Base-by-base conservation (phyloP, 2,329 filamentous ascomycete genomes). In the Apiospora phragmitis region DNA sequence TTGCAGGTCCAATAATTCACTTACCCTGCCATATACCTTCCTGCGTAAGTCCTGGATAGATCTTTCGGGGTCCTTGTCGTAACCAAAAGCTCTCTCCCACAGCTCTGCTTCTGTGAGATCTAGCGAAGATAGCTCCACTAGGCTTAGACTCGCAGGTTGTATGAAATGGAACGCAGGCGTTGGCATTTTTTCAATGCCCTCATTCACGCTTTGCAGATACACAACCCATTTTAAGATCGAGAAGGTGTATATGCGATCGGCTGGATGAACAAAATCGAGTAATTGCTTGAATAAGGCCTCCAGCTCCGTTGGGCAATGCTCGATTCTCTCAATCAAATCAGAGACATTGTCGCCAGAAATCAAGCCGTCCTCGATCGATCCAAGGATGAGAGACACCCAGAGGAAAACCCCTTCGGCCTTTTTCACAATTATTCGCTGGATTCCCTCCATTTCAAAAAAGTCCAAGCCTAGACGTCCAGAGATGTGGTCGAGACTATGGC, bases 401-500 rank as follows among this genome's bases (percentile, higher is more conserved):
- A 76, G 67, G 65, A 76, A 76, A 2, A 76, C 74, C 7, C 75
- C 75, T 5, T 72, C 70, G 0, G 75, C 72, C 67, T 69, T 69
- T 2, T 55, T 2, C 3, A 70, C 41, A 11, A 76, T 71, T 2
- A 16, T 35, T 8, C 4, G 43, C 32, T 18, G 49, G 6, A 55
- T 32, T 29, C 7, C 8, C 24, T 29, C 14, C 26, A 55, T 32
- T 7, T 14, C 26, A 1, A 5, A 8, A 55, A 14, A 29, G 14
- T 29, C 12, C 14, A 55, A 16, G 4, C 4, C 18, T 18, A 18
- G 49, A 18, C 8, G 49, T 8, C 49, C 26, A 32, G 49, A 7
- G 12, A 55, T 32, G 26, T 32, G 49, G 18, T 7, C 32, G 5
- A 55, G 49, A 24, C 55, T 35, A 49, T 55, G 38, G 41, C 12